Conservation (phyloP, 208 protist species). For the Leishmania major region DNA sequence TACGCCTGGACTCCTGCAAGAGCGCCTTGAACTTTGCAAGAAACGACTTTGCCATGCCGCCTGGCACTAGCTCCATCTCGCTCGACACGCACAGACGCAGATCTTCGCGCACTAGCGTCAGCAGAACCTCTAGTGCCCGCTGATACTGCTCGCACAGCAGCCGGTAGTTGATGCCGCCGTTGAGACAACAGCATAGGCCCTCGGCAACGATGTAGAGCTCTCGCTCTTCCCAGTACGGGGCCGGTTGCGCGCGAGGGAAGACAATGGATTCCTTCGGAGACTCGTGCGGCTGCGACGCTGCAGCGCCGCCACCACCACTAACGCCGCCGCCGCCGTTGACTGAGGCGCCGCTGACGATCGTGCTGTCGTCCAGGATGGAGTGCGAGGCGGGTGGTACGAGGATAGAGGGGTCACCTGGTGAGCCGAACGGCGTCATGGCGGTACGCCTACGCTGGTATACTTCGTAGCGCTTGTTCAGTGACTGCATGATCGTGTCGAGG, state of each 20-base stretch:
- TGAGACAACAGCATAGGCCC: conserved; percentile 71
- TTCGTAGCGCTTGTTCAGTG: conserved; percentile 35
- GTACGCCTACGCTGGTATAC: conserved; percentile 31
- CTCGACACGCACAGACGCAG: conserved; percentile 30
- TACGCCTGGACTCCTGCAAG: conserved; percentile 36
- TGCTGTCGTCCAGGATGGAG: conserved; percentile 31
- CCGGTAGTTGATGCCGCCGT: conserved; percentile 86
- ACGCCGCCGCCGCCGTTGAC: background rate
- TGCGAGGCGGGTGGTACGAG: conserved; percentile 14
- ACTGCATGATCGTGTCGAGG: conserved; percentile 31
- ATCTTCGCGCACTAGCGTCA: conserved; percentile 57
- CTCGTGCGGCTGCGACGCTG: conserved; percentile 7
- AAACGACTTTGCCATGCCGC: conserved; percentile 14
- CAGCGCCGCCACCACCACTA: background rate
- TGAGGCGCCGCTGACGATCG: conserved; percentile 1
- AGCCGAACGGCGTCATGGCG: conserved; percentile 25
- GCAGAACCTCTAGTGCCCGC: conserved; percentile 46
- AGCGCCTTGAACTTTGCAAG: conserved; percentile 28
- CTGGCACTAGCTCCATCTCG: conserved; percentile 35
- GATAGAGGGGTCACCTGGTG: conserved; percentile 9
- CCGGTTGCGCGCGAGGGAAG: conserved; percentile 2
- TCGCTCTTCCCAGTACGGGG: conserved; percentile 56
- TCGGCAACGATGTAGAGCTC: conserved; percentile 73
- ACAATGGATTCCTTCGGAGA: conserved; percentile 6
- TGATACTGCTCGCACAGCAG: conserved; percentile 60